Base-by-base conservation (phyloP, 176 grass and related monocot species). In the Lolium perenne region DNA sequence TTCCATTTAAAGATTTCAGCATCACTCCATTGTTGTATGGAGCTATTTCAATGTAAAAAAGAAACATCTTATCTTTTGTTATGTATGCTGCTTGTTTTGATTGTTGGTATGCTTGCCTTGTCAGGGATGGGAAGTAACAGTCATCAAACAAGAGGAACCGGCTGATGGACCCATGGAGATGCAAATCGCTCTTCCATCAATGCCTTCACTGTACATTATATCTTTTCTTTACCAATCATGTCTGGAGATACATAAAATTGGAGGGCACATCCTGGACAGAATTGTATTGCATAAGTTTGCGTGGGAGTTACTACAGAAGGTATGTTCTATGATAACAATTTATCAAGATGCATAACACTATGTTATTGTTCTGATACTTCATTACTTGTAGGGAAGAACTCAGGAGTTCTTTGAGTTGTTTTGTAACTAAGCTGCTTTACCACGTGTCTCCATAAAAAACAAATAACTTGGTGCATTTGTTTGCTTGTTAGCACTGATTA, bases 181-280 rank as follows among this genome's bases (percentile, higher is more conserved):
- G 92, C 89, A 91, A 88, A 90, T 99, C 84, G 82, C 90, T 79
- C 97, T 99, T 91, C 97, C 97, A 83, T 96, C 92, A 23, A 97
- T 99, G 94, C 97, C 97, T 93, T 99, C 97, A 22, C 70, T 93
- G 77, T 94, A 99, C 72, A 88, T 99, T 81, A 91, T 89, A 74
- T 99, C 94, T 8, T 96, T 99, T 87, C 80, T 99, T 85, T 99
- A 95, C 86, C 88, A 92, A 94, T 85, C 97, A 84, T 99, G 94
- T 77, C 87, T 99, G 82, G 94, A 99, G 79, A 94, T 99, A 80
- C 92, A 99, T 89, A 96, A 92, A 90, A 86, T 97, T 76, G 97
- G 97, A 83, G 97, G 97, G 79, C 97, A 99, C 86, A 91, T 99
- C 73, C 90, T 99, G 80, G 92, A 97, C 85, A 91, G 90, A 86